Evolutionary conservation across 441 rosid genomes (phyloP).

Genomic region (Caryocar brasiliense): DNA sequence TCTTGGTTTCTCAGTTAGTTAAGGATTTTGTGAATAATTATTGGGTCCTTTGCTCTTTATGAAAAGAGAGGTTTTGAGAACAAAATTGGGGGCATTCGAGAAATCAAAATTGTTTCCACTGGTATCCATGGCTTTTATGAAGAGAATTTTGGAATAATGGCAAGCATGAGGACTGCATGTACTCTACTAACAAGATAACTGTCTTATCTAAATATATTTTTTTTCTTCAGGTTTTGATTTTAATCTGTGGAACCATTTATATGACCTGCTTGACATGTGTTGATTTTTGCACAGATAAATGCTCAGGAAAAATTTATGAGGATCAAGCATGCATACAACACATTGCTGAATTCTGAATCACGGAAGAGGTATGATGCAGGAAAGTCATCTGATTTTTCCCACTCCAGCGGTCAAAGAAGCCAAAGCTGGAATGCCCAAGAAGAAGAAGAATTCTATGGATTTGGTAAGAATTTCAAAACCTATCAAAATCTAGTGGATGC

Average conservation of each 20-base stretch:
- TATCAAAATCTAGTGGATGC: neutral
- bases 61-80: too few species aligned
- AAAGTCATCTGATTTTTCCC: slow-evolving; percentile 52
- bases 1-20: too few species aligned
- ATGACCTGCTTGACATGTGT: too few species aligned
- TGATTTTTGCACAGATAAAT: slow-evolving; percentile 58
- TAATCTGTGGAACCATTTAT: neutral
- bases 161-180: too few species aligned
- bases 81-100: too few species aligned
- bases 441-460: slow-evolving; percentile 85
- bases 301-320: slow-evolving; percentile 88
- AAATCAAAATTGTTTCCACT: too few species aligned
- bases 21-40: too few species aligned
- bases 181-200: too few species aligned
- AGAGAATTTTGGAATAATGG: too few species aligned
- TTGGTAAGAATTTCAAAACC: slow-evolving; percentile 43
- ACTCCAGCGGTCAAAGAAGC: slow-evolving; percentile 38
- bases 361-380: slow-evolving; percentile 43
- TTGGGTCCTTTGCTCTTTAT: too few species aligned
- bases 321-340: slow-evolving; percentile 85
- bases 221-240: neutral
- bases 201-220: too few species aligned
- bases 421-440: slow-evolving; percentile 23
- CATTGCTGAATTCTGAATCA: slow-evolving; percentile 63
- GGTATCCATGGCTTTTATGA: too few species aligned